phyloP scores from a whole-genome alignment of 164 flowering plant species.

The Stephania cephalantha region DNA sequence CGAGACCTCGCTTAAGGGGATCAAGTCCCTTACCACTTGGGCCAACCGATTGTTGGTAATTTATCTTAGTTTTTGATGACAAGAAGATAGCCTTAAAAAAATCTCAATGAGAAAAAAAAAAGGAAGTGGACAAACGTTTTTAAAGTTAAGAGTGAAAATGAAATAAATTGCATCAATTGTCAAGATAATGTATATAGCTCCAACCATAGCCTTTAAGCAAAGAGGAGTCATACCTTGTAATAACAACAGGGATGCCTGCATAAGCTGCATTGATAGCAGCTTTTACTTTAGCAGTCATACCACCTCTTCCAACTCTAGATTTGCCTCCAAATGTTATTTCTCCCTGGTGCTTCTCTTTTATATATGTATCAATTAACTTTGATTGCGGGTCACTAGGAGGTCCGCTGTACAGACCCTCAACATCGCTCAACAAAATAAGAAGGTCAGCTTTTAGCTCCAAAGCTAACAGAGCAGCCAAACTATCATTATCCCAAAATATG shows the following conservation, averaged over 20 bases:
- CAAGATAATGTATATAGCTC: not conserved
- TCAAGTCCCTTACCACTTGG: too few species aligned
- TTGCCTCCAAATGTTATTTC: conserved; percentile 93
- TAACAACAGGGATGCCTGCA: conserved; percentile 91
- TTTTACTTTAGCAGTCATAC: conserved; percentile 98
- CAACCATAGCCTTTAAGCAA: not conserved
- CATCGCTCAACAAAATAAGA: conserved; percentile 89
- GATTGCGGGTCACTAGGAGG: conserved; percentile 90
- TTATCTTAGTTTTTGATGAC: too few species aligned
- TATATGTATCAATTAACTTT: conserved; percentile 73
- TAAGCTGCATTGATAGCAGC: conserved; percentile 85
- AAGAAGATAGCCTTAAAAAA: too few species aligned
- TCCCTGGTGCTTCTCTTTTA: conserved; percentile 66
- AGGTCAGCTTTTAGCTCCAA: conserved; percentile 93
- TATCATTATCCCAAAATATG: conserved; percentile 99
- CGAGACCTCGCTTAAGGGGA: too few species aligned
- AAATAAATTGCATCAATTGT: not conserved
- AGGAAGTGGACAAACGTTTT: not conserved
- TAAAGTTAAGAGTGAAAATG: not conserved
- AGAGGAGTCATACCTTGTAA: conserved; percentile 56
- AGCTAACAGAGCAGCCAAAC: conserved; percentile 89
- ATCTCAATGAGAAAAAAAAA: not conserved
- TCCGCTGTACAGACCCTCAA: conserved; percentile 92
- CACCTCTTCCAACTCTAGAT: conserved; percentile 96
- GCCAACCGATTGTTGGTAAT: too few species aligned